Evolutionary conservation across 306 rosid species (phyloP), one percentile per base, ranked within the genome.

Genomic region (Abrus pulchellus): DNA sequence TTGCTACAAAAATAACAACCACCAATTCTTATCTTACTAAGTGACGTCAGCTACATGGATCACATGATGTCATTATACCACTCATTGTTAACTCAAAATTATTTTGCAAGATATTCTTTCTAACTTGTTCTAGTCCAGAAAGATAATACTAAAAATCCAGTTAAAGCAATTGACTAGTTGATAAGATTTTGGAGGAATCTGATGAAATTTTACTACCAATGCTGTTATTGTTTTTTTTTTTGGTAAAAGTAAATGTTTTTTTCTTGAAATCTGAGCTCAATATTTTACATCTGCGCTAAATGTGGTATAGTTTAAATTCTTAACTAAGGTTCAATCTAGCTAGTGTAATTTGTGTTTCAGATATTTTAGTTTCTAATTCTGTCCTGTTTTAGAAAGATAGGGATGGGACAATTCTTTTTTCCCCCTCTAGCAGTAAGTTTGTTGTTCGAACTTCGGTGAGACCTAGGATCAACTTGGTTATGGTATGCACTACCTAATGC

Each of bases 291-390:
- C 71, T 3, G 32, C 70, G 38, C 11, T 12, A 65, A 30, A 9
- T 29, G 40, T 59, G 65, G 9, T 59, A 59, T 9, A 59, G 33
- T 13, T 41, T 65, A 30, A 65, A 14, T 40, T 64, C 28, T 63
- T 65, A 70, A 69, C 8, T 48, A 44, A 61, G 12, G 13, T 80
- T 50, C 64, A 33, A 72, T 61, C 6, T 70, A 72, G 72, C 32
- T 30, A 29, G 13, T 12, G 66, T 40, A 13, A 27, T n/a, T 38
- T 1, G 9, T 80, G 36, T 48, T 48, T 60, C 9, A 55, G 56
- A 38, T 53, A 40, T 49, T 33, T 11, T 60, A 50, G 32, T 30
- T 78, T 79, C 27, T 12, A 6, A 57, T 47, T 2, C 6, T 7
- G 55, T 71, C 45, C 38, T 55, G 68, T 55, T 68, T 10, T 68